Base-by-base conservation (phyloP, 176 grass and related monocot genomes). In the Puccinellia tenuiflora region DNA sequence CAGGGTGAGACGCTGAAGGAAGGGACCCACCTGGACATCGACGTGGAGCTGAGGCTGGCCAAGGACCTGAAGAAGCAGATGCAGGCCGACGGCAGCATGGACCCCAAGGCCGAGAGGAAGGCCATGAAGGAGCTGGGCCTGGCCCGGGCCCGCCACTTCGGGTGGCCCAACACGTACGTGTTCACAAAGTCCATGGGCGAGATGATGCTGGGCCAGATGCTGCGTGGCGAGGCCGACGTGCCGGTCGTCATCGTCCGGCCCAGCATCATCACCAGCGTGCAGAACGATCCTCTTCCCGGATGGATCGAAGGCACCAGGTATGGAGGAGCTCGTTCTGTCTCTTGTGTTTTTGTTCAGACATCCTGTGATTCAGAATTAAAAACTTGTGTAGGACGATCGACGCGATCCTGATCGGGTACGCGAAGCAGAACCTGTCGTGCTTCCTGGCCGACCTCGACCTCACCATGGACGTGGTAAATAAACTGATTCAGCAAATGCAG, bases 151-250 rank as follows among this genome's bases (percentile, higher is more conserved):
- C 76, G 88, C 8, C 77, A 89, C 57, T 97, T 85, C 30, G 95
- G 95, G 3, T 97, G 95, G 95, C 90, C 95, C 47, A 97, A 97
- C 70, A 97, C 95, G 24, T 97, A 97, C 67, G 92, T 97, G n/a
- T 94, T 89, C 88, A 97, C 75, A 79, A 97, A 97, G 83, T 92
- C 95, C 61, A 78, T 97, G 79, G 92, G 90, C 16, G 95, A 97
- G 86, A 97, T 97, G 92, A 35, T 83, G 71, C 84, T 94, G 66
- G 86, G 24, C 42, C 42, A 61, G 53, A 70, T 76, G 74, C 57
- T 79, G 55, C 37, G 76, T 0, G 67, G 77, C 38, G 12, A 3
- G 11, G 90, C 62, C 31, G 68, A 83, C 6, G 20, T 89, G 28
- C 81, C 88, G 0, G 81, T 68, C 3, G 88, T 92, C 8, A 94